A percentile compares a stretch with the other conserved stretches of the same genome.
phyloP scores from a whole-genome alignment of 768 basidiomycete species.

The Steccherinum ochraceum region DNA sequence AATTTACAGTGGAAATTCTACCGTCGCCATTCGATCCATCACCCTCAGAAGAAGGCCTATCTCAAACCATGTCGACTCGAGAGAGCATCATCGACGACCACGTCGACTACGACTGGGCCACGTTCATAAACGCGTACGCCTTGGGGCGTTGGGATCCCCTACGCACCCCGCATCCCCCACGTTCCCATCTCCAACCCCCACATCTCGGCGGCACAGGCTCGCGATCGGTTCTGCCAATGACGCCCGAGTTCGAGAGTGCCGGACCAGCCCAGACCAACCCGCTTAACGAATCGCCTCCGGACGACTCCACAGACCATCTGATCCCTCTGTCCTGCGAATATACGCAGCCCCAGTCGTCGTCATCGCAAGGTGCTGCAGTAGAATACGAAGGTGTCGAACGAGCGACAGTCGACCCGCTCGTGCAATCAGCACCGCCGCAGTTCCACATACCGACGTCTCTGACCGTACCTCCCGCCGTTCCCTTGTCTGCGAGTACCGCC shows the following conservation, averaged over 20 bases:
- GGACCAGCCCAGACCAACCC: background rate
- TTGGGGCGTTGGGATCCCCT: slow-evolving; percentile 77
- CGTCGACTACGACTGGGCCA: slow-evolving; percentile 58
- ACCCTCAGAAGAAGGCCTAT: slow-evolving; percentile 17
- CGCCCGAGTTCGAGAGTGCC: background rate
- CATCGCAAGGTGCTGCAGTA: background rate
- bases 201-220: slow-evolving; percentile 5
- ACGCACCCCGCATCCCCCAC: slow-evolving; percentile 55
- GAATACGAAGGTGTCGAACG: background rate
- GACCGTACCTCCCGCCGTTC: background rate
- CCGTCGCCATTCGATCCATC: slow-evolving; percentile 24
- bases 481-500: background rate
- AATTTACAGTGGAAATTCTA: slow-evolving; percentile 12
- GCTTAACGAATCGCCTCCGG: slow-evolving; percentile 7
- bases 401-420: background rate
- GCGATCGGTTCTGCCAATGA: background rate
- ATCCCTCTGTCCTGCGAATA: slow-evolving; percentile 2
- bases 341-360: background rate
- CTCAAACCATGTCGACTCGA: slow-evolving; percentile 11
- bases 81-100: slow-evolving; percentile 14
- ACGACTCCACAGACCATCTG: slow-evolving; percentile 7
- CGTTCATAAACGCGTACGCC: slow-evolving; percentile 73
- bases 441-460: background rate
- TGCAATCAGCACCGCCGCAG: background rate
- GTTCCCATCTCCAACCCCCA: slow-evolving; percentile 23